Evolutionary conservation across 768 basidiomycete genomes (phyloP), one percentile per base, ranked within the genome.

Genomic region (Lenzites betulinus): DNA sequence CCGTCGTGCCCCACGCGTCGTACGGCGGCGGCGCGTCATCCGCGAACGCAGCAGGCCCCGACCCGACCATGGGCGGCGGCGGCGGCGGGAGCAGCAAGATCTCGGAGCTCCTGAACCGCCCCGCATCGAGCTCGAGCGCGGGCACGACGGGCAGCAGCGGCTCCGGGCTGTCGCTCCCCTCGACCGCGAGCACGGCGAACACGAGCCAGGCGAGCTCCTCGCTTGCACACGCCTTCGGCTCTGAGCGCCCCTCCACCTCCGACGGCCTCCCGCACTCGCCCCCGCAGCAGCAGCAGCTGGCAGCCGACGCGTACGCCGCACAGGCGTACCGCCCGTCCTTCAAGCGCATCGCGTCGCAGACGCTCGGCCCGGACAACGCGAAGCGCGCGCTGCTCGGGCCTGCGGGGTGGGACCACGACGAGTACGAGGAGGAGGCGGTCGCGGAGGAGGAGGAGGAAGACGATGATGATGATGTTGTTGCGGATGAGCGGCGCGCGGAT

Each of bases 291-390:
- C 6, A 16, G 18, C n/a, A n/a, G n/a, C n/a, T n/a, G n/a, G n/a
- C n/a, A n/a, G 35, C 47, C n/a, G 49, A 46, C 47, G 30, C 38
- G 36, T 41, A 51, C 44, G 46, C 30, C 23, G 35, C 22, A 26
- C 58, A 67, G 62, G 51, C 60, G 15, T 65, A 70, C 38, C 70
- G 90, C 1, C 90, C 90, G 12, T 79, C 84, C 28, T 90, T 89
- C 68, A 92, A 92, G 77, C 77, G 90, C 46, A 70, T 89, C 38
- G 84, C 90, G 1, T 88, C 87, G 48, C 87, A 89, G 74, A 87
- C 87, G 11, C 73, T 92, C n/a, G 89, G 79, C 1, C 86, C 87
- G 2, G 74, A 74, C 36, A 78, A 78, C 62, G 63, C 80, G 49
- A 91, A 92, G 71, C 74, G 85, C 51, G 77, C 77, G 53, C 66